Evolutionary conservation across 2,329 filamentous ascomycete species (phyloP).

Genomic region (Emmonsiellopsis sp.): DNA sequence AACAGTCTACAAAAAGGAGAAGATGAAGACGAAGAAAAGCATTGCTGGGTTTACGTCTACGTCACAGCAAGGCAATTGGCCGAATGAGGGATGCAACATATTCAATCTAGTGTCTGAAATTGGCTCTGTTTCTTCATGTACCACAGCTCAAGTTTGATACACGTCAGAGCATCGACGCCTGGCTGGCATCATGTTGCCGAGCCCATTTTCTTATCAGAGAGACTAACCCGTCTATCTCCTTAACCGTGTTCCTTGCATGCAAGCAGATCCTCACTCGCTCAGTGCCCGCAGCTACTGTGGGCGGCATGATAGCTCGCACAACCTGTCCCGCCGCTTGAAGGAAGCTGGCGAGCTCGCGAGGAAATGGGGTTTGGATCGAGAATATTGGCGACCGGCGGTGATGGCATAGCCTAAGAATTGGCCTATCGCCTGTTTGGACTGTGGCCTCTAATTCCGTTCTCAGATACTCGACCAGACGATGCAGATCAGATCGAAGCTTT

Average conservation of each 20-base stretch:
- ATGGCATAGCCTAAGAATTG: constrained; percentile 30
- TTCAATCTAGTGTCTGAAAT: too few relatives aligned
- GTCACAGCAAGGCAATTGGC: too few relatives aligned
- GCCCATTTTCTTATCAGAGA: constrained; percentile 8
- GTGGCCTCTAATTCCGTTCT: constrained; percentile 32
- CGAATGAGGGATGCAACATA: too few relatives aligned
- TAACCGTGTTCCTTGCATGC: constrained; percentile 55
- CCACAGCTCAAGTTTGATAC: neutral
- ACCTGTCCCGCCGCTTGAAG: constrained; percentile 54
- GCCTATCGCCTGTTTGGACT: constrained; percentile 21
- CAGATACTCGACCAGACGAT: constrained; percentile 38
- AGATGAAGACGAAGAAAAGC: too few relatives aligned
- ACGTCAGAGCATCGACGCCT: neutral
- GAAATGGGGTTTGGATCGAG: constrained; percentile 49
- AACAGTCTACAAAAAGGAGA: too few relatives aligned
- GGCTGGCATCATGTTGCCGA: neutral
- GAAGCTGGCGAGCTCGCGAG: constrained; percentile 49
- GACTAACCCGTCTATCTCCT: constrained; percentile 49
- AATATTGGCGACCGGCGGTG: constrained; percentile 55
- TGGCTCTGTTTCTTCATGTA: neutral
- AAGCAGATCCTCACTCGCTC: constrained; percentile 60
- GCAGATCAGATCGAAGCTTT: constrained; percentile 39
- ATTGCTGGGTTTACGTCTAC: too few relatives aligned
- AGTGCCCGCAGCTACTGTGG: constrained; percentile 55
- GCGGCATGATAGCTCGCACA: constrained; percentile 58